These are phyloP conservation scores for Trichoderma orchidacearum DNA, from an alignment of 495 filamentous ascomycete genomes.

Conservation along the genomic window DNA sequence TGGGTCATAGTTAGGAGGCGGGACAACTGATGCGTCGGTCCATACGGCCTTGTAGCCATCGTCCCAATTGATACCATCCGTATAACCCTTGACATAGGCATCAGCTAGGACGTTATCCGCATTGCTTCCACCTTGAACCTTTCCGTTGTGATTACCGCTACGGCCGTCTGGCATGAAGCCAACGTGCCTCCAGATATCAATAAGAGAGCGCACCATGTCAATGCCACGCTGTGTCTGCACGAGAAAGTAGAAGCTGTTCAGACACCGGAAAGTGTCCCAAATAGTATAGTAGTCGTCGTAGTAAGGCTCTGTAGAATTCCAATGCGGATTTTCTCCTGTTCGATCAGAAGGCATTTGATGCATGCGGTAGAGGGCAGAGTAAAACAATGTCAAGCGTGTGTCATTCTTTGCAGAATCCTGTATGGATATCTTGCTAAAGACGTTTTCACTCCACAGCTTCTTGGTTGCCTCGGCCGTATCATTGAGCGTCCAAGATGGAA, in stretches of 20 bases:
- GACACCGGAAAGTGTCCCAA: conserved; percentile 44
- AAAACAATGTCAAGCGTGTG: conserved; percentile 43
- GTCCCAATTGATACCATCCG: conserved; percentile 48
- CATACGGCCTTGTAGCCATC: conserved; percentile 56
- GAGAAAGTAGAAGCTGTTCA: conserved; percentile 49
- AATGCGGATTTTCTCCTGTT: conserved; percentile 57
- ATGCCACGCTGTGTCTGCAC: conserved; percentile 49
- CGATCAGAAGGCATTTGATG: conserved; percentile 57
- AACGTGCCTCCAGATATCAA: conserved; percentile 57
- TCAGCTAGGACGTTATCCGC: conserved; percentile 64
- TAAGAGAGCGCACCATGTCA: conserved; percentile 52
- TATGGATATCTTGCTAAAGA: conserved; percentile 50
- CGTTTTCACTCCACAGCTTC: conserved; percentile 42
- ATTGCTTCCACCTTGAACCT: conserved; percentile 58
- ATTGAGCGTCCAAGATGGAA: conserved; percentile 34
- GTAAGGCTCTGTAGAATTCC: conserved; percentile 53
- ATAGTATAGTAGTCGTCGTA: conserved; percentile 45
- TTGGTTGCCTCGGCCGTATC: conserved; percentile 31
- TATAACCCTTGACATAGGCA: conserved; percentile 59
- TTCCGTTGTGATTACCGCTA: conserved; percentile 58
- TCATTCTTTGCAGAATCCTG: conserved; percentile 31
- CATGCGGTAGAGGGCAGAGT: conserved; percentile 57
- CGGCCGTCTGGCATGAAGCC: conserved; percentile 52
- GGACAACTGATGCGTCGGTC: conserved; percentile 50
- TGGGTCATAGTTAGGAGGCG: conserved; percentile 43